Percentiles rank a stretch among this genome's conserved stretches.
Conservation (phyloP, 208 protist species). For the Acanthamoeba castellanii region DNA sequence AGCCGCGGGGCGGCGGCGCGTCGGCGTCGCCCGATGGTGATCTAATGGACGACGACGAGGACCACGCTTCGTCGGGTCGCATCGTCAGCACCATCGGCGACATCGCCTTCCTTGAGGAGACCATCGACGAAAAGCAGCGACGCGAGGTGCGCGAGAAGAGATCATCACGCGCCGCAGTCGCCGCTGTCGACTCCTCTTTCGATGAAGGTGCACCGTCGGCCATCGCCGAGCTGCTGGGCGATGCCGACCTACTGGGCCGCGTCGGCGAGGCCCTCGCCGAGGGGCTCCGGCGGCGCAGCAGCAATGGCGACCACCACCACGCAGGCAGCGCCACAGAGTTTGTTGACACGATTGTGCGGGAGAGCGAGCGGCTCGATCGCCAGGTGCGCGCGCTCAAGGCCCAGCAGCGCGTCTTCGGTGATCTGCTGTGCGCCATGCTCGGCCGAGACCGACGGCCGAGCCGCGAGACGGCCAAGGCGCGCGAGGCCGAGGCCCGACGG, state of each 20-base stretch:
- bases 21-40: neutral
- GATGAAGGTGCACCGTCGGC: neutral
- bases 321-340: neutral
- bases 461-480: neutral
- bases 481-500: neutral
- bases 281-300: neutral
- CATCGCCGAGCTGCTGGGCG: neutral
- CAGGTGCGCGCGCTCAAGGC: neutral
- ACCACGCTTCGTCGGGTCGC: neutral
- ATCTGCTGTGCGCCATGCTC: slow-evolving; percentile 31
- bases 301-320: too few species aligned
- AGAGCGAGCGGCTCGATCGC: neutral
- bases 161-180: neutral
- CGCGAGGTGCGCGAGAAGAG: neutral
- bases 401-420: neutral
- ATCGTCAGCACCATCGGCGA: neutral
- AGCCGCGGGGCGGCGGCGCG: neutral
- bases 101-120: neutral
- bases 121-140: neutral
- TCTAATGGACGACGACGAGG: neutral
- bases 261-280: neutral
- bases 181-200: neutral
- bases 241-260: neutral
- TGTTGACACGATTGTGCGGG: neutral
- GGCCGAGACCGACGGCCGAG: neutral